Base-by-base conservation (phyloP, 108 stramenopile genomes). In the Fragilaria radians region DNA sequence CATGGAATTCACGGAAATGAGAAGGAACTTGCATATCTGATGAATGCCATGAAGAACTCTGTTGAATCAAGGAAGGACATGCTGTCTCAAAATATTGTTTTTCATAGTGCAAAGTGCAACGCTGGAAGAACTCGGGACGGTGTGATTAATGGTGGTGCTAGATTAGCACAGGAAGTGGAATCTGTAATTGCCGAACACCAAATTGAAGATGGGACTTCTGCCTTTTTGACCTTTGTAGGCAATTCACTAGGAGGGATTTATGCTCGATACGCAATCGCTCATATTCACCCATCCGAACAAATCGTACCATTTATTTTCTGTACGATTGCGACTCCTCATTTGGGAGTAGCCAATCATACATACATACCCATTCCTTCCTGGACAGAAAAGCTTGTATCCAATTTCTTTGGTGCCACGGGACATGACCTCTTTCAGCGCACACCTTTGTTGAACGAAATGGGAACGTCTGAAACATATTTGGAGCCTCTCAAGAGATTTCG, bases 1-100 rank as follows among this genome's bases (percentile, higher is more conserved):
- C 91, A 93, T 66, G 91, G 91, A 25, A 83, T 80, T 79, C 57
- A 88, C 56, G 91, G 91, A 4, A 89, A 87, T 62, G 77, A 82
- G n/a, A 27, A 57, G 53, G 91, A 93, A 71, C 73, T 89, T 80
- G 72, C 56, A 5, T 86, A 79, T 59, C 58, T 93, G 24, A 59
- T 75, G 21, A 55, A 71, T 30, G 56, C 79, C 5, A 66, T 89
- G 52, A 19, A 54, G 2, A 32, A 23, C 30, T 23, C 11, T 19
- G 49, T 27, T 28, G 45, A 28, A 5, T 46, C 50, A 36, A 34
- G 4, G 21, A 51, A 11, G 22, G 32, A 63, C 28, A 57, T 46
- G 24, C 19, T 19, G 0, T 48, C 50, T 28, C 46, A 28, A 25
- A 62, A 88, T 52, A 63, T 88, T 0, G 68, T 91, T 2, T n/a